Percentiles rank a stretch among this genome's conserved stretches.
These are phyloP conservation scores for Allium fistulosum DNA, from an alignment of 106 monocot species.

Conservation along the genomic window DNA sequence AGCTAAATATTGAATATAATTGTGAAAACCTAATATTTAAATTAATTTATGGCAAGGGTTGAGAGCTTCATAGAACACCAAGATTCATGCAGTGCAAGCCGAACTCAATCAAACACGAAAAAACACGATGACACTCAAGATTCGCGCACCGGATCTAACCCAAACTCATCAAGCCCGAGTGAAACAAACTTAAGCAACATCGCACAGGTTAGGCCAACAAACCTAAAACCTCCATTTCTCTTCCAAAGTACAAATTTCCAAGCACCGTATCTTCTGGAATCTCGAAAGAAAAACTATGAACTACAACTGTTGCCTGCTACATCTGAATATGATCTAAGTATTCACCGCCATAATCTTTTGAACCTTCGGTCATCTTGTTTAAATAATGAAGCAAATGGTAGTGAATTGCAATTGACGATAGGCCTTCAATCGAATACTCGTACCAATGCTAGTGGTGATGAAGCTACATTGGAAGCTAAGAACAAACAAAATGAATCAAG, in stretches of 20 bases:
- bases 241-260: too few species aligned
- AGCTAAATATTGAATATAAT: too few species aligned
- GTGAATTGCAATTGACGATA: slow-evolving; percentile 8
- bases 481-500: not conserved
- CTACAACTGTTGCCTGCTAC: slow-evolving; percentile 11
- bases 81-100: slow-evolving; percentile 38
- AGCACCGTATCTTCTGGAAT: too few species aligned
- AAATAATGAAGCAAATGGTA: not conserved
- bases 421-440: not conserved
- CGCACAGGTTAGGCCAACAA: too few species aligned
- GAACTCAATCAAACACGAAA: not conserved
- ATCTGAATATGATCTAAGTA: too few species aligned
- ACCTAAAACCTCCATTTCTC: not conserved
- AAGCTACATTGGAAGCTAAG: not conserved
- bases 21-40: not conserved
- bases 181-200: slow-evolving; percentile 25
- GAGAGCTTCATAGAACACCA: slow-evolving; percentile 94
- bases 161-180: slow-evolving; percentile 15
- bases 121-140: not conserved
- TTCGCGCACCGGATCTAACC: slow-evolving; percentile 31
- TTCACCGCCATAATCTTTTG: not conserved
- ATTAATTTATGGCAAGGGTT: slow-evolving; percentile 22
- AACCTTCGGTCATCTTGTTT: too few species aligned
- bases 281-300: slow-evolving; percentile 6
- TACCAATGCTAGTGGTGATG: too few species aligned